Percentiles rank a stretch among this genome's conserved stretches.
These are phyloP conservation scores for Castanea crenata DNA, from an alignment of 306 rosid species.

Conservation along the genomic window DNA sequence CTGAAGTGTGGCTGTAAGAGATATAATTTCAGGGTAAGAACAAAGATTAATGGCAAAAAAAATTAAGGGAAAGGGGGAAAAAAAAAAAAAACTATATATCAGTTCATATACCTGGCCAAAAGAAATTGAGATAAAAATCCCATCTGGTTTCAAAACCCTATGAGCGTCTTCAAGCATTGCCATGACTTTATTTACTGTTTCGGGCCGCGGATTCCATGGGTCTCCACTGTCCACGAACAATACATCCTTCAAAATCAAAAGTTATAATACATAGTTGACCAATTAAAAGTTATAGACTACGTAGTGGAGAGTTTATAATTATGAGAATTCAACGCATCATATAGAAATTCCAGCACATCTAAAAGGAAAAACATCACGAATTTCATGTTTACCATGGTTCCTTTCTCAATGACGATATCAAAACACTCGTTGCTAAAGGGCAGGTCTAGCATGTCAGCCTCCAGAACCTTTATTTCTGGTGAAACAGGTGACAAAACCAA, in stretches of 20 bases:
- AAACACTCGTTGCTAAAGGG: slow-evolving; percentile 77
- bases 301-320: background rate
- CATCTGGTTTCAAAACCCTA: slow-evolving; percentile 71
- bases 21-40: slow-evolving; percentile 9
- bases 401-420: slow-evolving; percentile 93
- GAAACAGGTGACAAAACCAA: slow-evolving; percentile 17
- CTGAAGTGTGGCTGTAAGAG: slow-evolving; percentile 84
- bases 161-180: slow-evolving; percentile 78
- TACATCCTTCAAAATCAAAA: slow-evolving; percentile 70
- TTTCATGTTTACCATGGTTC: slow-evolving; percentile 72
- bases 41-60: slow-evolving; percentile 26
- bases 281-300: background rate
- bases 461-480: slow-evolving; percentile 82
- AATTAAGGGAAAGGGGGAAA: background rate
- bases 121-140: slow-evolving; percentile 78
- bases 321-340: slow-evolving; percentile 11
- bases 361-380: slow-evolving; percentile 22
- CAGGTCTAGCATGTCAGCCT: slow-evolving; percentile 95
- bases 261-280: slow-evolving; percentile 18
- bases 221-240: slow-evolving; percentile 94
- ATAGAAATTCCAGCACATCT: slow-evolving; percentile 17
- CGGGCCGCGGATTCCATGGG: slow-evolving; percentile 87
- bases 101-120: slow-evolving; percentile 79
- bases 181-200: slow-evolving; percentile 70
- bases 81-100: slow-evolving; percentile 6